Evolutionary conservation across 2,329 filamentous ascomycete genomes (phyloP).

Genomic region (Graphiopsis chlorocephala): DNA sequence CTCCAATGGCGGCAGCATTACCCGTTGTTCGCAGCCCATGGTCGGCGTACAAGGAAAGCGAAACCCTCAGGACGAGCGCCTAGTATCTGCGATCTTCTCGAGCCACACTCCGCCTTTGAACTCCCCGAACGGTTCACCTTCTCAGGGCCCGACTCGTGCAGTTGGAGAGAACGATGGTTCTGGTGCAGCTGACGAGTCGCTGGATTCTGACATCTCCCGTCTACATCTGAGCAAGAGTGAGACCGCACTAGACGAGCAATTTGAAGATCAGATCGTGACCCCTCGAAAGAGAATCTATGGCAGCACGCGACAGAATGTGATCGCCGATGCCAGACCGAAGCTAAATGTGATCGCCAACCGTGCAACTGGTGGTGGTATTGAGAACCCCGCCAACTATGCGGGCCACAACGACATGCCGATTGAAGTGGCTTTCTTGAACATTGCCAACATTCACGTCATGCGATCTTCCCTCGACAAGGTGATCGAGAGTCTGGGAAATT

Average conservation of each 20-base stretch:
- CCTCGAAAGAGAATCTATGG: conserved; percentile 63
- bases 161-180: background rate
- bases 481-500: conserved; percentile 85
- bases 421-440: conserved; percentile 82
- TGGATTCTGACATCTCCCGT: conserved; percentile 8
- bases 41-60: conserved; percentile 78
- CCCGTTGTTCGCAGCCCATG: conserved; percentile 86
- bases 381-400: conserved; percentile 97
- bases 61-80: conserved; percentile 91
- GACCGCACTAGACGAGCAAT: conserved; percentile 20
- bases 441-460: conserved; percentile 99
- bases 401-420: conserved; percentile 61
- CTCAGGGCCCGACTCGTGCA: conserved; percentile 4
- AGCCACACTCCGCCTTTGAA: conserved; percentile 44
- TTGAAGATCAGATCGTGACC: conserved; percentile 13
- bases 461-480: conserved; percentile 83
- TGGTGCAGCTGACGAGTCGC: background rate
- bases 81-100: conserved; percentile 88
- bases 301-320: conserved; percentile 88
- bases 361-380: conserved; percentile 85
- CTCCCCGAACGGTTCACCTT: conserved; percentile 18
- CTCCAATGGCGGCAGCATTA: conserved; percentile 95
- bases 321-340: conserved; percentile 90
- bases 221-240: conserved; percentile 22
- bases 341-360: conserved; percentile 96